phyloP scores from a whole-genome alignment of 176 grass and related monocot genomes.

The Oryza meyeriana region DNA sequence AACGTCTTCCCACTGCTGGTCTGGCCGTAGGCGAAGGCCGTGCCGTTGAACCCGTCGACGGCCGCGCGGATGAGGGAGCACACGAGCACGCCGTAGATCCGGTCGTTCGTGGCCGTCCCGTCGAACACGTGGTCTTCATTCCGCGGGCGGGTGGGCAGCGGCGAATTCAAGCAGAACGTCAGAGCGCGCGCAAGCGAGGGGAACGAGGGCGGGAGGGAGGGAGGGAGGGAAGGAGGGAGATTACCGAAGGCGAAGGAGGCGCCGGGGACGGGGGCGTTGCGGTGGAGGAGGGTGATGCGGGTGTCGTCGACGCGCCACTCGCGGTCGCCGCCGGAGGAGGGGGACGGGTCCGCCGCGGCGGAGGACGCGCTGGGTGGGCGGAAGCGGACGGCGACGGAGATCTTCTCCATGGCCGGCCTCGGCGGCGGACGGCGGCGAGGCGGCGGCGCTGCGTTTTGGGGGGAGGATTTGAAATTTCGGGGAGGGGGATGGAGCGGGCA shows the following conservation, averaged over 20 bases:
- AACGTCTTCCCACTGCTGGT: slow-evolving; percentile 98
- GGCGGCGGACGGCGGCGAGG: not conserved
- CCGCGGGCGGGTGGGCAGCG: not conserved
- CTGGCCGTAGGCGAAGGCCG: slow-evolving; percentile 94
- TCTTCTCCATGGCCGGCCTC: slow-evolving; percentile 68
- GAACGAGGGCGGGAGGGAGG: not conserved
- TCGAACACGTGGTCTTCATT: slow-evolving; percentile 77
- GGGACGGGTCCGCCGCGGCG: not conserved
- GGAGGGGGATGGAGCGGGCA: not conserved
- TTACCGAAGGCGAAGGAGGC: slow-evolving; percentile 78
- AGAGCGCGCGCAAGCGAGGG: not conserved
- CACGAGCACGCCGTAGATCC: slow-evolving; percentile 63
- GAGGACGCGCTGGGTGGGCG: slow-evolving; percentile 36
- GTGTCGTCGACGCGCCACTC: slow-evolving; percentile 70
- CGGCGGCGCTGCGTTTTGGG: not conserved
- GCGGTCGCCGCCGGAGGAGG: slow-evolving; percentile 25
- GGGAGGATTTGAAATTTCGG: slow-evolving; percentile 43
- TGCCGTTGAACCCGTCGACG: slow-evolving; percentile 87
- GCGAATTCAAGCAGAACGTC: not conserved
- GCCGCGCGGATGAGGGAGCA: slow-evolving; percentile 61
- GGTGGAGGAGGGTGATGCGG: slow-evolving; percentile 61
- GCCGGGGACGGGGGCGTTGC: slow-evolving; percentile 46
- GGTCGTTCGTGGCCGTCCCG: slow-evolving; percentile 49
- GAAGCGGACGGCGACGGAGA: slow-evolving; percentile 90
- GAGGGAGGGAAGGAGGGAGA: not conserved